phyloP scores from a whole-genome alignment of 192 early-diverging fungal species.

The Jimgerdemannia lactiflua region DNA sequence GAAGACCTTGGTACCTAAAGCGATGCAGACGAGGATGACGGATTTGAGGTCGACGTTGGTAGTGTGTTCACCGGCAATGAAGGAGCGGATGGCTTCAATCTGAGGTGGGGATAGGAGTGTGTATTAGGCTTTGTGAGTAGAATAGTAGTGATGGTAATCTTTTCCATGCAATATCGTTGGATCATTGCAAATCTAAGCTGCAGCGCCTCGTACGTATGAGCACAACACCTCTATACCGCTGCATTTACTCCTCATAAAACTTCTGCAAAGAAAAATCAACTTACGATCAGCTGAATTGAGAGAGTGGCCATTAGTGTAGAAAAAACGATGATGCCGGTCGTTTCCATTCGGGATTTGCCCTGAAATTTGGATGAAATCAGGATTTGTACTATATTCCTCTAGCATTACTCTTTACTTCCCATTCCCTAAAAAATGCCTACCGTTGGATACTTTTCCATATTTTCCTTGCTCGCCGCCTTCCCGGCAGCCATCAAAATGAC shows the following conservation, averaged over 20 bases:
- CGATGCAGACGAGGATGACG: constrained; percentile 49
- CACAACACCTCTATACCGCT: too few relatives aligned
- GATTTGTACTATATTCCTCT: background rate
- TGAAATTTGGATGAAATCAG: constrained; percentile 8
- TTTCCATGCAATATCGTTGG: too few relatives aligned
- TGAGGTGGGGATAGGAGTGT: constrained; percentile 6
- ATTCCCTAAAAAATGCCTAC: constrained; percentile 25
- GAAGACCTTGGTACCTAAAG: constrained; percentile 59
- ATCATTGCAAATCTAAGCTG: too few relatives aligned
- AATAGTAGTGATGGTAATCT: too few relatives aligned
- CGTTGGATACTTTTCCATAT: constrained; percentile 71
- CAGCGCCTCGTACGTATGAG: too few relatives aligned
- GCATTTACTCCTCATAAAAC: too few relatives aligned
- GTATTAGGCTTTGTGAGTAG: background rate
- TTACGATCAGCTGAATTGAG: constrained; percentile 64
- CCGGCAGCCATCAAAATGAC: constrained; percentile 61
- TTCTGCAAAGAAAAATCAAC: constrained; percentile 3
- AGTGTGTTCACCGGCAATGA: constrained; percentile 39
- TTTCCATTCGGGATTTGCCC: constrained; percentile 76
- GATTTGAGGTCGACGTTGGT: constrained; percentile 47
- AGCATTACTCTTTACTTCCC: background rate
- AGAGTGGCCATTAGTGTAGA: constrained; percentile 73
- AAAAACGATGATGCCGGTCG: constrained; percentile 78
- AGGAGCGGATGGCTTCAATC: constrained; percentile 61
- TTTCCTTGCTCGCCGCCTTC: constrained; percentile 53